Evolutionary conservation across 1,284 basidiomycete genomes (phyloP), one percentile per base, ranked within the genome.

Genomic region (Mycena citricolor): DNA sequence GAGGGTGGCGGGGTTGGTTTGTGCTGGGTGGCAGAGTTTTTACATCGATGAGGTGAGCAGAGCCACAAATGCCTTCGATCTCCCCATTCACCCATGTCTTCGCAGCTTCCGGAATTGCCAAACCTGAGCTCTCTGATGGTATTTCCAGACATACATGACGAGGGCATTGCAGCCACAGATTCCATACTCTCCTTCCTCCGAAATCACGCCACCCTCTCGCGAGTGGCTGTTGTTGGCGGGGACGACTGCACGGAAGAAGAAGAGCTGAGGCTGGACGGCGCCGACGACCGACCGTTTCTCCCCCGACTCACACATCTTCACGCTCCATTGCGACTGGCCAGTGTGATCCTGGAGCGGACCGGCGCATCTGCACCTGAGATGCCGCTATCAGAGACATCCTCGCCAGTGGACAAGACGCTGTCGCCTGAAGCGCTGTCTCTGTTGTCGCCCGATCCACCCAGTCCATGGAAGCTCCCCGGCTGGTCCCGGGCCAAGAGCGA

Each of bases 251-350:
- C 17, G 22, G 47, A 28, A 1, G 29, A 32, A 22, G 35, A 39
- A 1, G 12, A 12, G 16, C 11, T 17, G 3, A n/a, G 13, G 19
- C 21, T 13, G 4, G 17, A 39, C 8, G 8, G 29, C 7, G 20
- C 5, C 2, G 12, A 29, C 2, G 23, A 24, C 14, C 3, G 11
- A 40, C 31, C 21, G 11, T 52, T 52, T 38, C 47, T 52, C 32
- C 51, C 51, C 16, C 31, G 36, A 14, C 40, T 52, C 1, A 49
- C 51, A 24, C 51, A 52, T 31, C 47, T 52, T 14, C 51, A 52
- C 39, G 51, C 51, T 10, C 43, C 47, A 16, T 44, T 47, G 13
- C 30, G 32, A 20, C 39, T 52, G 13, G 40, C 47, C 8, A 35
- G 37, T 19, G 28, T 23, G 8, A 1, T 52, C 8, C 43, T 52